phyloP scores from a whole-genome alignment of 208 protist species.

The Plasmodiophora brassicae region DNA sequence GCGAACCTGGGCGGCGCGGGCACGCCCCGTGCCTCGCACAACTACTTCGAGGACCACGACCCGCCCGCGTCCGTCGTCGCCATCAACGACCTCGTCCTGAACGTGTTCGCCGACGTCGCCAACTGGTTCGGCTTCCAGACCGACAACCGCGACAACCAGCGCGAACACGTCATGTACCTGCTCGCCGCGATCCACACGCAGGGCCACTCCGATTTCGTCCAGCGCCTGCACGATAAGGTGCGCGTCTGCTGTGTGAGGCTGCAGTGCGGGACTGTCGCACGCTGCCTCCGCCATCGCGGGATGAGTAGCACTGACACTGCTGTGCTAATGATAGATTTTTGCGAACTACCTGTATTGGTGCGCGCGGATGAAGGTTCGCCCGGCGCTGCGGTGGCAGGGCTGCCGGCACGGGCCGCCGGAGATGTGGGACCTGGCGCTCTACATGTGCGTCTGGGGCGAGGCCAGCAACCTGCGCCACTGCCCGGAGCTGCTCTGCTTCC shows the following conservation, averaged over 20 bases:
- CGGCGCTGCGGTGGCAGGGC: neutral
- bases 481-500: conserved; percentile 47
- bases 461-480: conserved; percentile 46
- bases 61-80: neutral
- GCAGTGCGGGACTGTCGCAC: neutral
- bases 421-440: conserved; percentile 34
- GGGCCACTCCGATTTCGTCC: neutral
- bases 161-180: conserved; percentile 40
- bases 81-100: neutral
- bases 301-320: neutral
- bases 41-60: neutral
- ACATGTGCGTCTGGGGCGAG: conserved; percentile 42
- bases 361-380: neutral
- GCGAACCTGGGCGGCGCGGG: neutral
- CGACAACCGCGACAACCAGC: conserved; percentile 22
- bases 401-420: neutral
- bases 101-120: neutral
- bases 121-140: conserved; percentile 44
- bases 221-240: conserved; percentile 14
- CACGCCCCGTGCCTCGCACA: neutral
- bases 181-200: conserved; percentile 29
- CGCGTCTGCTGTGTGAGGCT: neutral
- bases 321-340: neutral
- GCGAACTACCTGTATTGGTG: conserved; percentile 39
- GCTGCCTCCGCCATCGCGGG: neutral